A percentile compares a stretch with the other conserved stretches of the same genome.
phyloP scores from a whole-genome alignment of 176 grass and related monocot genomes.

The Panicum miliaceum region DNA sequence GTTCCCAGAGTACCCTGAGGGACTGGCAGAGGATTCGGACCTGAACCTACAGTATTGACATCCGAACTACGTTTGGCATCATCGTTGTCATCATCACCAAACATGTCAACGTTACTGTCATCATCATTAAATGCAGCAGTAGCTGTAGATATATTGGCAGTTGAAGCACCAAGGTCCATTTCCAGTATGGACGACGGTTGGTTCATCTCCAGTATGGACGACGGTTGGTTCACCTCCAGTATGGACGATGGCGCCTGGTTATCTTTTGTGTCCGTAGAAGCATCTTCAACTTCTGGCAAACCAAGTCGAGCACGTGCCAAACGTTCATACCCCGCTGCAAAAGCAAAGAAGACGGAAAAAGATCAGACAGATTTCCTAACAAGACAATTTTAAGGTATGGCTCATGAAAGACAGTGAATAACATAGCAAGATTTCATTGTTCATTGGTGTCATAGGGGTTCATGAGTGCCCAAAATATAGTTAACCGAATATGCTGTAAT shows the following conservation, averaged over 20 bases:
- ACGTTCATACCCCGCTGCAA: constrained; percentile 86
- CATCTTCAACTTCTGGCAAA: constrained; percentile 52
- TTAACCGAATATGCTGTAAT: not conserved
- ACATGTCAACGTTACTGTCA: constrained; percentile 81
- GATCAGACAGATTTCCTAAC: constrained; percentile 1
- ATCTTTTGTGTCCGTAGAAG: constrained; percentile 57
- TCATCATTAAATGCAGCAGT: constrained; percentile 37
- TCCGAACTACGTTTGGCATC: constrained; percentile 52
- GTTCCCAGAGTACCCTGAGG: constrained; percentile 42
- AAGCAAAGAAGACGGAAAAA: not conserved
- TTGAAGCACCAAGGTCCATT: constrained; percentile 51
- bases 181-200: constrained; percentile 57
- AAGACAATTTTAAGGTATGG: constrained; percentile 13
- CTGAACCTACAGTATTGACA: constrained; percentile 46
- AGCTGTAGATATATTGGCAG: constrained; percentile 49
- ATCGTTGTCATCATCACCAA: constrained; percentile 73
- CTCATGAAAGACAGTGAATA: constrained; percentile 2
- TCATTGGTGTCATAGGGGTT: not conserved
- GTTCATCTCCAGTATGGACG: constrained; percentile 56
- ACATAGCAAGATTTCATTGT: not conserved
- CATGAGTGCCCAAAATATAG: not conserved
- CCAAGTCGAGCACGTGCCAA: constrained; percentile 68
- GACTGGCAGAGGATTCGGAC: constrained; percentile 41
- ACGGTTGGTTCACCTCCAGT: constrained; percentile 52
- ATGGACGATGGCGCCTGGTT: constrained; percentile 48